Base-by-base conservation (phyloP, 805 yeast species). In the Suhomyces prunicola region DNA sequence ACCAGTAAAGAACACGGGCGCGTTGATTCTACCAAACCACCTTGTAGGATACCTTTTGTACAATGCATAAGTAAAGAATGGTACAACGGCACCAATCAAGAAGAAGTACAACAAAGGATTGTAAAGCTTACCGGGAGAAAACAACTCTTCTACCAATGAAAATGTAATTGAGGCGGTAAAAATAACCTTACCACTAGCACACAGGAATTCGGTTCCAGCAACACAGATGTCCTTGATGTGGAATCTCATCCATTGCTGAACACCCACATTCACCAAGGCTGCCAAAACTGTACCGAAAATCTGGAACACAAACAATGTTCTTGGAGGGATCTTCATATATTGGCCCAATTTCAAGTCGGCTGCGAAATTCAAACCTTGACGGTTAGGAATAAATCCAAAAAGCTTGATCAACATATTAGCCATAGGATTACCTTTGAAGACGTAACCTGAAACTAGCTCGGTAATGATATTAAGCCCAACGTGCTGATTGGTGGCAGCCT, bases 91-190 rank as follows among this genome's bases (percentile, higher is more conserved):
- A 12, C 75, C 75, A 35, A 71, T 67, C 55, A 71, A 60, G 62
- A 71, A 71, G 35, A 69, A 69, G 57, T 60, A 70, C 52, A 69
- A 70, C 29, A 69, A 57, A 9, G 67, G 68, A 24, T 57, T 54
- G 54, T 68, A 70, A 2, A 68, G 42, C 39, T 59, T 56, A 3
- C 64, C 68, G 61, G 77, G 27, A 44, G 59, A 51, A 63, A 66
- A 56, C 66, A 68, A 56, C 62, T 69, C 31, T 50, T 69, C 55
- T 53, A 67, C 50, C 35, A 69, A 46, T 41, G 92, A 87, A 62
- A 80, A 61, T 1, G 59, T 60, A 29, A 61, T 55, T 10, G 59
- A 54, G 13, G 65, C 63, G 22, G 58, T 59, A 42, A 53, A 61
- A 41, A 60, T 60, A 13, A 59, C 60, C 44, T 57, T 55, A 3